Evolutionary conservation across 176 grass and related monocot genomes (phyloP).

Genomic region (Raddia guianensis): DNA sequence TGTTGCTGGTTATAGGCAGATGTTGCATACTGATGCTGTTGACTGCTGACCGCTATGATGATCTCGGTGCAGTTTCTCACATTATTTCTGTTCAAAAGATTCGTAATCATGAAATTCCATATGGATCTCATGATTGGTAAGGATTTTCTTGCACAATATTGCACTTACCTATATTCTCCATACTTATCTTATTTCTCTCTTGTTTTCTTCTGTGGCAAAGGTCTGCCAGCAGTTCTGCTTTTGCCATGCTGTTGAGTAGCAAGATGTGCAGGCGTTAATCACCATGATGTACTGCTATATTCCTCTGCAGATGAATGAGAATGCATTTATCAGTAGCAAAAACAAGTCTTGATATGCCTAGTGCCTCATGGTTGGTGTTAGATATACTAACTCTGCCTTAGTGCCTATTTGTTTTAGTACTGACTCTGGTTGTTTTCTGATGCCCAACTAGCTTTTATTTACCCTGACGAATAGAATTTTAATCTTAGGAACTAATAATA

Average conservation of each 20-base stretch:
- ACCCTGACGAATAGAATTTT: not conserved
- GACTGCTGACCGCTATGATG: slow-evolving; percentile 2
- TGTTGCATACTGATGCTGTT: slow-evolving; percentile 33
- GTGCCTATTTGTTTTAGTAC: not conserved
- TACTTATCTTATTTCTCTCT: not conserved
- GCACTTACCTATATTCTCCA: not conserved
- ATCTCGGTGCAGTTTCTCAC: slow-evolving; percentile 16
- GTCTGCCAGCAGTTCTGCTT: slow-evolving; percentile 6
- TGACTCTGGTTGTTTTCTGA: not conserved
- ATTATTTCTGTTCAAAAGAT: slow-evolving; percentile 27
- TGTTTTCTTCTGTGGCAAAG: not conserved
- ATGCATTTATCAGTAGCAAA: not conserved
- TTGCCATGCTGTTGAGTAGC: slow-evolving; percentile 1
- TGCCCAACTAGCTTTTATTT: not conserved
- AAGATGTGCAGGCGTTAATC: not conserved
- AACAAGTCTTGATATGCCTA: not conserved
- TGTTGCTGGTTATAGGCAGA: slow-evolving; percentile 30
- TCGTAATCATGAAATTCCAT: slow-evolving; percentile 31
- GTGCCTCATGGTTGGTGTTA: not conserved
- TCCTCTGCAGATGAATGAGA: not conserved
- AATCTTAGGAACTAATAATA: not conserved
- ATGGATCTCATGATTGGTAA: slow-evolving; percentile 41
- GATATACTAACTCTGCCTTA: not conserved
- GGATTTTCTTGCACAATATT: not conserved
- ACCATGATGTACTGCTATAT: not conserved